Conservation (phyloP, 257 asterid genomes). For the Solanum etuberosum region DNA sequence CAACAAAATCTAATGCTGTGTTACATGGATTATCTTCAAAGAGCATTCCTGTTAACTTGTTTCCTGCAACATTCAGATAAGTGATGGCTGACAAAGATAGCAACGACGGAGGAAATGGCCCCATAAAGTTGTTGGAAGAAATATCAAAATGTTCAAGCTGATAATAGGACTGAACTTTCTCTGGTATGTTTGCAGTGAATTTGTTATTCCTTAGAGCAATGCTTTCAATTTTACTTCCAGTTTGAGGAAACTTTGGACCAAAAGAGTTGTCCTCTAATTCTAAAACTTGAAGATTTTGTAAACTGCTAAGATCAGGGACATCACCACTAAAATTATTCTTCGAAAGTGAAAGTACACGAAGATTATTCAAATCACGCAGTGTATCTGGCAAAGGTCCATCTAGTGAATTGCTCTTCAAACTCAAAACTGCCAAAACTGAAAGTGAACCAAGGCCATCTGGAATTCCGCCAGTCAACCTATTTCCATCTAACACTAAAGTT, state of each 20-base stretch:
- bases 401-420: constrained; percentile 44
- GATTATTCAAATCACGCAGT: constrained; percentile 32
- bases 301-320: constrained; percentile 61
- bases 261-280: constrained; percentile 48
- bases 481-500: constrained; percentile 53
- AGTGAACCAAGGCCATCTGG: constrained; percentile 46
- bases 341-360: constrained; percentile 57
- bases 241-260: constrained; percentile 62
- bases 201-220: constrained; percentile 50
- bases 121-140: constrained; percentile 64
- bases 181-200: constrained; percentile 56
- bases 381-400: constrained; percentile 51
- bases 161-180: constrained; percentile 38
- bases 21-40: constrained; percentile 42
- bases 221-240: constrained; percentile 34
- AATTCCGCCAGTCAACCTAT: constrained; percentile 50
- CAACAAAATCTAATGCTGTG: constrained; percentile 42
- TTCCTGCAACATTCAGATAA: constrained; percentile 46
- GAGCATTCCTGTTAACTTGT: constrained; percentile 72
- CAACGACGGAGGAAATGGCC: constrained; percentile 63
- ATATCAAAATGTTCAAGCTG: constrained; percentile 52
- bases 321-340: constrained; percentile 59
- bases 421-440: constrained; percentile 54
- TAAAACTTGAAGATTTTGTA: constrained; percentile 64
- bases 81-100: constrained; percentile 54